Conservation (phyloP, 2,329 filamentous ascomycete genomes). For the Boeremia exigua region DNA sequence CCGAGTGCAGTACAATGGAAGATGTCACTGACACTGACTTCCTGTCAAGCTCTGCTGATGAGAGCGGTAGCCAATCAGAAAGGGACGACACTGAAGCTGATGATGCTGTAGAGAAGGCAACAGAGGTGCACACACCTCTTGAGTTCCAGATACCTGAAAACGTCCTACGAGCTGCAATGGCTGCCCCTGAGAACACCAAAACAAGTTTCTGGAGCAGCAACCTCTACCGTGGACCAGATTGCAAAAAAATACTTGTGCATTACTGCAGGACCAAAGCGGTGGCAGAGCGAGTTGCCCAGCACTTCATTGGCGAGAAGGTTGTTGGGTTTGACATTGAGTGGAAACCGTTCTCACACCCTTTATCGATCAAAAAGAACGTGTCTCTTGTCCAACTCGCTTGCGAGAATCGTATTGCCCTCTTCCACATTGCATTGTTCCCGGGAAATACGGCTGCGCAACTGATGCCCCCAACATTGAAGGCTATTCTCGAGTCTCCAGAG, state of each 20-base stretch:
- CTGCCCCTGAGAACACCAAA: slow-evolving; percentile 37
- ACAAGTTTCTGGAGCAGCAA: slow-evolving; percentile 68
- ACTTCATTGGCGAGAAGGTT: slow-evolving; percentile 72
- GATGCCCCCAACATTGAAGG: slow-evolving; percentile 71
- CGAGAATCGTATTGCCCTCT: slow-evolving; percentile 76
- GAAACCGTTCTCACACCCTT: slow-evolving; percentile 55
- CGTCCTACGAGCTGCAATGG: slow-evolving; percentile 35
- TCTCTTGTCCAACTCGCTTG: slow-evolving; percentile 85
- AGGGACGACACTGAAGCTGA: slow-evolving; percentile 3
- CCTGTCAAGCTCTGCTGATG: background rate
- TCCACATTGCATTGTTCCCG: slow-evolving; percentile 69
- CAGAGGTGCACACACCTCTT: slow-evolving; percentile 32
- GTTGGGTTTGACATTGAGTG: slow-evolving; percentile 94
- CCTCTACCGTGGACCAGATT: slow-evolving; percentile 66
- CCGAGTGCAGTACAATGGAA: background rate
- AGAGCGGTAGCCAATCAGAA: background rate
- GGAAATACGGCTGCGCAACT: slow-evolving; percentile 58
- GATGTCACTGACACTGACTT: background rate
- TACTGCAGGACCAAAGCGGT: slow-evolving; percentile 74
- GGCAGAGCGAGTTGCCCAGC: slow-evolving; percentile 70
- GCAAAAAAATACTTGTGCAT: slow-evolving; percentile 69
- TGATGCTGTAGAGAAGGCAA: slow-evolving; percentile 16
- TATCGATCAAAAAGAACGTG: slow-evolving; percentile 77
- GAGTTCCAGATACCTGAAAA: slow-evolving; percentile 43
- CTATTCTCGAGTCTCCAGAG: slow-evolving; percentile 72